Base-by-base conservation (phyloP, 1,284 basidiomycete genomes). In the Neolentinus lepideus region DNA sequence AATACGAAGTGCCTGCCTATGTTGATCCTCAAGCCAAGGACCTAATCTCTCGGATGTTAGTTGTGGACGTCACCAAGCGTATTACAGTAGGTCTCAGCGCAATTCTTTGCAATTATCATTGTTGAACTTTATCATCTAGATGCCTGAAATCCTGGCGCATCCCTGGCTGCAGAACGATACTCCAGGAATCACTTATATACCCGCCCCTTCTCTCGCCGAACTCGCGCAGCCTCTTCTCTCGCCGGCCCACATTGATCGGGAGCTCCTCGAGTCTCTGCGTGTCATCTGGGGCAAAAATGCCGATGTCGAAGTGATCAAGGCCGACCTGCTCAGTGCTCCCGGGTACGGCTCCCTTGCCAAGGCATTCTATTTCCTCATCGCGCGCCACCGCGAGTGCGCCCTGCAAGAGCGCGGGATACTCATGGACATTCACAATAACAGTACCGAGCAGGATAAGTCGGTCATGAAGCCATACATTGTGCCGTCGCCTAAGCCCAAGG, bases 351-450 rank as follows among this genome's bases (percentile, higher is more conserved):
- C 85, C 2, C 85, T 93, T 67, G 91, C 93, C 26, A 98, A 98
- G 70, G 92, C 92, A 0, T 94, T 97, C 70, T 97, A 96, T 67
- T 94, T 92, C 68, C 77, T 97, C 48, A 78, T 97, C 22, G 77
- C 83, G 55, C 83, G 84, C 67, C 93, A 95, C 70, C 82, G 90
- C 54, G 88, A 90, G 63, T 82, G 83, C 58, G 81, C 84, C 21
- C 69, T 86, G 66, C 77, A 85, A 70, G 79, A 88, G 70, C 82
- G 82, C 67, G 76, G 77, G 3, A 75, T 76, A 35, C 68, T 79
- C 54, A 71, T 75, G 62, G 73, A 77, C 60, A 62, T 69, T 22
- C 72, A 72, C 50, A 67, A 70, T 11, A 55, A 62, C 47, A 63
- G 59, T 60, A 58, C 65, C 6, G 64, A 66, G n/a, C 38, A 43